These are phyloP conservation scores for Metschnikowia corniflorae DNA, from an alignment of 805 yeast species.

Conservation along the genomic window DNA sequence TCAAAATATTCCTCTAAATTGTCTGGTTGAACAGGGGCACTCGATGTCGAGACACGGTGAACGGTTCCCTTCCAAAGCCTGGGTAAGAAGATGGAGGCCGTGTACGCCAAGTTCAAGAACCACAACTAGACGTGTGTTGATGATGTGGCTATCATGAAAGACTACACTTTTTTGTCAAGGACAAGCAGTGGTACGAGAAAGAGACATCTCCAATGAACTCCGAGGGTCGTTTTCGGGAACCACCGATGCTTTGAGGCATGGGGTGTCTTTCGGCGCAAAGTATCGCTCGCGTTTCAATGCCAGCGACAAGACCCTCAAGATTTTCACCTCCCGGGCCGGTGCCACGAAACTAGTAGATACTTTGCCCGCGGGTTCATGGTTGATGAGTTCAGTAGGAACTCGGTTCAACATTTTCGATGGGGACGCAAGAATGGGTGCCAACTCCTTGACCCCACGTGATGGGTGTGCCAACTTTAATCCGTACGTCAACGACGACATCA, in stretches of 20 bases:
- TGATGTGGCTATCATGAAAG: slow-evolving; percentile 51
- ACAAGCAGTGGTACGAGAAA: slow-evolving; percentile 39
- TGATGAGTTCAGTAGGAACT: slow-evolving; percentile 31
- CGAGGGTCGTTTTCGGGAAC: slow-evolving; percentile 50
- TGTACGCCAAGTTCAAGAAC: slow-evolving; percentile 24
- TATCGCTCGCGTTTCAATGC: slow-evolving; percentile 46
- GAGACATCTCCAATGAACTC: slow-evolving; percentile 48
- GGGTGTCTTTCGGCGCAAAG: slow-evolving; percentile 43
- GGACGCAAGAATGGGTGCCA: slow-evolving; percentile 47
- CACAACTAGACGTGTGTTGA: slow-evolving; percentile 39
- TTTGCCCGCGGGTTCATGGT: slow-evolving; percentile 62
- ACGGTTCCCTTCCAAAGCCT: slow-evolving; percentile 47
- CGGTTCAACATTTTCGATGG: slow-evolving; percentile 46
- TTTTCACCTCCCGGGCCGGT: slow-evolving; percentile 57
- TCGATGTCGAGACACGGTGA: slow-evolving; percentile 77
- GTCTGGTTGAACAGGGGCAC: slow-evolving; percentile 64
- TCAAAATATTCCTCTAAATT: slow-evolving; percentile 47
- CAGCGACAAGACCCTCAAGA: slow-evolving; percentile 33
- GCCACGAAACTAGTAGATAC: slow-evolving; percentile 49
- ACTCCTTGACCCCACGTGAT: slow-evolving; percentile 54
- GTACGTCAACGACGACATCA: slow-evolving; percentile 24
- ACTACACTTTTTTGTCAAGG: slow-evolving; percentile 46
- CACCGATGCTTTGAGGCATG: slow-evolving; percentile 46
- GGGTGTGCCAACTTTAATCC: slow-evolving; percentile 40
- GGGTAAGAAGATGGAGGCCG: slow-evolving; percentile 27